These are phyloP conservation scores for Ogataea hybrid DNA, from an alignment of 1,139 yeast species.

Conservation along the genomic window DNA sequence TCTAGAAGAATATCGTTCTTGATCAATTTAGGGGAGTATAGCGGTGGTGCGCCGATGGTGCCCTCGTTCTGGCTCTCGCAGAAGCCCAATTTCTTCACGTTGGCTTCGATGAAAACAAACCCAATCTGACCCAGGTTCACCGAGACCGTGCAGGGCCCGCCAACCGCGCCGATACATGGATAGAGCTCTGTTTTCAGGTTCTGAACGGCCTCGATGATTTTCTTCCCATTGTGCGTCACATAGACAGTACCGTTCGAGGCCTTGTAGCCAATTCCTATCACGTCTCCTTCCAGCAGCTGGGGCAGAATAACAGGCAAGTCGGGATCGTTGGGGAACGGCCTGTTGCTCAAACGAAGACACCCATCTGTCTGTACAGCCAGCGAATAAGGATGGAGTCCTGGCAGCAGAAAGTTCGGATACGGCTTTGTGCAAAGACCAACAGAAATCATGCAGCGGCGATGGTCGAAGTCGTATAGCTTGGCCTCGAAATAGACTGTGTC, in stretches of 20 bases:
- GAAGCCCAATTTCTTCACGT: conserved; percentile 89
- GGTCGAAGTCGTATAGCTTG: conserved; percentile 53
- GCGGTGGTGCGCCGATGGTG: conserved; percentile 72
- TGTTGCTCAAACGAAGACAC: conserved; percentile 65
- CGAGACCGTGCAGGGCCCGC: conserved; percentile 70
- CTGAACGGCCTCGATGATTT: conserved; percentile 77
- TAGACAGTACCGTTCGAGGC: conserved; percentile 79
- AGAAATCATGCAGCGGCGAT: conserved; percentile 49
- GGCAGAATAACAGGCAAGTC: conserved; percentile 75
- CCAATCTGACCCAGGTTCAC: conserved; percentile 91
- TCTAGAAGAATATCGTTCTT: conserved; percentile 54
- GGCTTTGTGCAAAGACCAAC: conserved; percentile 88
- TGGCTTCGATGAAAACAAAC: conserved; percentile 92
- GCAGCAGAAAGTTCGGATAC: conserved; percentile 83
- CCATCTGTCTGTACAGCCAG: conserved; percentile 90
- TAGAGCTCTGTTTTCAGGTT: conserved; percentile 78
- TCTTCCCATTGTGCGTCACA: conserved; percentile 88
- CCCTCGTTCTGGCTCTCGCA: conserved; percentile 70
- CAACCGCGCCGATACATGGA: conserved; percentile 85
- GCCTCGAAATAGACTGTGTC: conserved; percentile 71
- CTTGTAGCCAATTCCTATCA: conserved; percentile 88
- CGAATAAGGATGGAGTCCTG: conserved; percentile 80
- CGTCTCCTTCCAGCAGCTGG: conserved; percentile 76
- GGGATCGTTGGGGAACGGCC: conserved; percentile 71
- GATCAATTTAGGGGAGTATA: conserved; percentile 45